phyloP scores from a whole-genome alignment of 2,329 filamentous ascomycete genomes.

The Berkeleyomyces rouxiae region DNA sequence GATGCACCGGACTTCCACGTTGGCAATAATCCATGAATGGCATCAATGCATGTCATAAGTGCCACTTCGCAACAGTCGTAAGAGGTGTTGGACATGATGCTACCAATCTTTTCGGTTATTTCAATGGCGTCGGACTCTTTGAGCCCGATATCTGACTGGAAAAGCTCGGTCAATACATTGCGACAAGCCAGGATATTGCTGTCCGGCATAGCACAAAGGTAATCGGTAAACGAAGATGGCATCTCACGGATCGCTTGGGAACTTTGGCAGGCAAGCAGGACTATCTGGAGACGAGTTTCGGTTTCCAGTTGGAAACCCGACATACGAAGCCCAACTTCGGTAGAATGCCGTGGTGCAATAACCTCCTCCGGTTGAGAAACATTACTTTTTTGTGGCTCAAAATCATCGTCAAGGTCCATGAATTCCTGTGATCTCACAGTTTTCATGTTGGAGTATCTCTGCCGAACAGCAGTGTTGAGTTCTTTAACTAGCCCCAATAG shows the following conservation, averaged over 20 bases:
- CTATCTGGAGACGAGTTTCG: conserved; percentile 1
- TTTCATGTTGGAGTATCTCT: conserved; percentile 21
- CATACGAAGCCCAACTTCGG: neutral
- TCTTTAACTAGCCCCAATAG: conserved; percentile 29
- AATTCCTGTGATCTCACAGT: conserved; percentile 28
- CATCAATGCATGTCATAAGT: conserved; percentile 47
- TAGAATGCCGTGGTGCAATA: neutral
- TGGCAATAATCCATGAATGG: conserved; percentile 45
- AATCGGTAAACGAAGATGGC: conserved; percentile 22
- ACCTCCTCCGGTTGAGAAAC: conserved; percentile 18
- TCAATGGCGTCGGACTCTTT: conserved; percentile 28
- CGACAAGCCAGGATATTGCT: conserved; percentile 39
- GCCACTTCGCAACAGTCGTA: conserved; percentile 62
- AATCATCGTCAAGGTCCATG: conserved; percentile 53
- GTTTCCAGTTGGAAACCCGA: conserved; percentile 5
- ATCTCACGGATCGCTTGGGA: neutral
- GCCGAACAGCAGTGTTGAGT: conserved; percentile 22
- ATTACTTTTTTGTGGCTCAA: conserved; percentile 42
- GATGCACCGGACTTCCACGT: conserved; percentile 46
- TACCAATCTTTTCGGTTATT: conserved; percentile 35
- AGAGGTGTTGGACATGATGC: conserved; percentile 36
- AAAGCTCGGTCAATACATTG: conserved; percentile 33
- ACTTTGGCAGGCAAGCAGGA: neutral
- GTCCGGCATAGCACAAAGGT: conserved; percentile 31
- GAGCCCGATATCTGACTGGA: conserved; percentile 36